phyloP scores from a whole-genome alignment of 2,329 filamentous ascomycete species.

The Gaeumannomyces tritici region DNA sequence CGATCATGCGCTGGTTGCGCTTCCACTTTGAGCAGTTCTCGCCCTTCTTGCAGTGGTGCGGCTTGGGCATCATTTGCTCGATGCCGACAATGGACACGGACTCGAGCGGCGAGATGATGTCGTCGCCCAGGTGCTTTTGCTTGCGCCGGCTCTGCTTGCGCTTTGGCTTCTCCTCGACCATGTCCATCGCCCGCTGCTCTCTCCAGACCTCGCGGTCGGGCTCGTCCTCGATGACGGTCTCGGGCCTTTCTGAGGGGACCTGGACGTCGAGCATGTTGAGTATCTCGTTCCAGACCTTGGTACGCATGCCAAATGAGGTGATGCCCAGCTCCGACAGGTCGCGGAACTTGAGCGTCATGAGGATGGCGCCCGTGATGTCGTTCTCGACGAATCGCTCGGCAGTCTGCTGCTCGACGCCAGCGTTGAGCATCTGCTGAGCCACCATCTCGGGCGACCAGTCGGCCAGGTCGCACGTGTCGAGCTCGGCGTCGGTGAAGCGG shows the following conservation, averaged over 20 bases:
- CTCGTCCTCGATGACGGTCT: slow-evolving; percentile 53
- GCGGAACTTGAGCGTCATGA: slow-evolving; percentile 86
- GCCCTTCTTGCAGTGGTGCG: slow-evolving; percentile 77
- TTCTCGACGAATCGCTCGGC: slow-evolving; percentile 83
- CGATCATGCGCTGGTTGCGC: slow-evolving; percentile 69
- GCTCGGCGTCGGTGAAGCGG: slow-evolving; percentile 43
- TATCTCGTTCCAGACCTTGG: slow-evolving; percentile 72
- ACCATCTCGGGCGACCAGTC: slow-evolving; percentile 69
- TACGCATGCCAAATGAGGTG: slow-evolving; percentile 70
- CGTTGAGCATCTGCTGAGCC: slow-evolving; percentile 77
- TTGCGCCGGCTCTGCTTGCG: slow-evolving; percentile 28
- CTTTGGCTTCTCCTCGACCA: slow-evolving; percentile 20
- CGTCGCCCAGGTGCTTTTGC: slow-evolving; percentile 37
- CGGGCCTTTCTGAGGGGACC: slow-evolving; percentile 38
- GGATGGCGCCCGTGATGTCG: slow-evolving; percentile 80
- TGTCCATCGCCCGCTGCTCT: slow-evolving; percentile 24
- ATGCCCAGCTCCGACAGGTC: slow-evolving; percentile 77
- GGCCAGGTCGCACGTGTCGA: slow-evolving; percentile 50
- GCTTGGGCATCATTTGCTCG: slow-evolving; percentile 77
- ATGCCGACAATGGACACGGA: slow-evolving; percentile 89
- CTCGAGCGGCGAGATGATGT: slow-evolving; percentile 67
- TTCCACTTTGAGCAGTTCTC: slow-evolving; percentile 76
- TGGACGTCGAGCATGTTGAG: slow-evolving; percentile 53
- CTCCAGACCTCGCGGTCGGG: slow-evolving; percentile 39
- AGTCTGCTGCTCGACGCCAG: slow-evolving; percentile 66